Evolutionary conservation across 495 filamentous ascomycete species (phyloP), one percentile per base, ranked within the genome.

Genomic region (Penicillium macrosclerotiorum): DNA sequence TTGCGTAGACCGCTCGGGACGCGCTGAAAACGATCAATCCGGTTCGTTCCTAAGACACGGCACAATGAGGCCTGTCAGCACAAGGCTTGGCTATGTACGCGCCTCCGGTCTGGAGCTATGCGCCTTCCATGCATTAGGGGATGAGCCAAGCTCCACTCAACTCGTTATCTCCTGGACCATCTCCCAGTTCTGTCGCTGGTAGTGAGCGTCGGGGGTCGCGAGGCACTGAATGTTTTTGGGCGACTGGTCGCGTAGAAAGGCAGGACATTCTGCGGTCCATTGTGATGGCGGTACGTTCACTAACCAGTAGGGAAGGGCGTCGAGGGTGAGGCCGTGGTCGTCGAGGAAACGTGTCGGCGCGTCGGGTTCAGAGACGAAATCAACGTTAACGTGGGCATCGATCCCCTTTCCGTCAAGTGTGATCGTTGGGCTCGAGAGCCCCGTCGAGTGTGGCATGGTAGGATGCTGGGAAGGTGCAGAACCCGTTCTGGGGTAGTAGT

Each of bases 21-120:
- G 3, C 90, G 79, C 47, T 84, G 82, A 61, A 95, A 92, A 1
- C 73, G 68, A 55, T 89, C 84, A 30, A 92, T 76, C 16, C 74
- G 76, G 72, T 92, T 90, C 24, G 69, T 49, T 61, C 67, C 71
- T 77, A 29, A 14, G n/a, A 31, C 13, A 32, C 2, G 16, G 23
- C 13, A 37, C 34, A 40, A 29, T 13, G 35, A n/a, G n/a, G n/a
- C 37, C 22, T n/a, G 51, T 54, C 22, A 54, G 51, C 45, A 37
- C 1, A 37, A n/a, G n/a, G n/a, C n/a, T n/a, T n/a, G n/a, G n/a
- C n/a, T n/a, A n/a, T n/a, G n/a, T n/a, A n/a, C n/a, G n/a, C n/a
- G n/a, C n/a, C n/a, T n/a, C n/a, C n/a, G 34, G 8, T 17, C 34
- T 12, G 2, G 16, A 8, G 34, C 34, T 23, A 23, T 22, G 6